A percentile compares a stretch with the other conserved stretches of the same genome.
Evolutionary conservation across 2,329 filamentous ascomycete genomes (phyloP).

Genomic region (Biscogniauxia sp.): DNA sequence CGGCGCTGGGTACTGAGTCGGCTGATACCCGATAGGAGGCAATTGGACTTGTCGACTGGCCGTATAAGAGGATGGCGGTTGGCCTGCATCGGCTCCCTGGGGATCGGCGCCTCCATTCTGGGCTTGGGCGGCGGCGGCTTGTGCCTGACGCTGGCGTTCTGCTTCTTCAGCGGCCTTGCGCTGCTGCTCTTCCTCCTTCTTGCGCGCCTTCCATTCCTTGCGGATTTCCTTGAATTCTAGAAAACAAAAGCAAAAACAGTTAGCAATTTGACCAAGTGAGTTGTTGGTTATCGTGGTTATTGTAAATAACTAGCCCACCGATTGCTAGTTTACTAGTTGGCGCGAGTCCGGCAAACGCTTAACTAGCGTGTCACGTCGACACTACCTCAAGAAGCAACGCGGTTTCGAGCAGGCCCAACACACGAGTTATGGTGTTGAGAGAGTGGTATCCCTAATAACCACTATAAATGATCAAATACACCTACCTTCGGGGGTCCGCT

Average conservation of each 20-base stretch:
- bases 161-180: conserved; percentile 90
- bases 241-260: conserved; percentile 24
- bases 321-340: conserved; percentile 9
- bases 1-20: conserved; percentile 65
- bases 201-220: conserved; percentile 98
- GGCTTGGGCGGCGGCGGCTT: conserved; percentile 51
- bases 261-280: conserved; percentile 28
- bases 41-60: conserved; percentile 62
- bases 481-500: conserved; percentile 96
- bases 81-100: conserved; percentile 50
- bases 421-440: too few species aligned
- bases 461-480: neutral
- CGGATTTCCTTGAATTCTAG: conserved; percentile 98
- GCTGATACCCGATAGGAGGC: conserved; percentile 73
- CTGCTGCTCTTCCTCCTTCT: conserved; percentile 94
- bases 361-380: conserved; percentile 4
- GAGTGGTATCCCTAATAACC: too few species aligned
- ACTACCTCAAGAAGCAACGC: neutral
- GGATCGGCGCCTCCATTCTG: conserved; percentile 50
- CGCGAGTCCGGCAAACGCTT: conserved; percentile 13
- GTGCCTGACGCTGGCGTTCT: conserved; percentile 60
- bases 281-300: neutral
- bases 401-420: too few species aligned
- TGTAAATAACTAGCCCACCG: conserved; percentile 8
- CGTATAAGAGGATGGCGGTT: conserved; percentile 55